These are phyloP conservation scores for Senecio squalidus DNA, from an alignment of 140 eudicot genomes.

Conservation along the genomic window DNA sequence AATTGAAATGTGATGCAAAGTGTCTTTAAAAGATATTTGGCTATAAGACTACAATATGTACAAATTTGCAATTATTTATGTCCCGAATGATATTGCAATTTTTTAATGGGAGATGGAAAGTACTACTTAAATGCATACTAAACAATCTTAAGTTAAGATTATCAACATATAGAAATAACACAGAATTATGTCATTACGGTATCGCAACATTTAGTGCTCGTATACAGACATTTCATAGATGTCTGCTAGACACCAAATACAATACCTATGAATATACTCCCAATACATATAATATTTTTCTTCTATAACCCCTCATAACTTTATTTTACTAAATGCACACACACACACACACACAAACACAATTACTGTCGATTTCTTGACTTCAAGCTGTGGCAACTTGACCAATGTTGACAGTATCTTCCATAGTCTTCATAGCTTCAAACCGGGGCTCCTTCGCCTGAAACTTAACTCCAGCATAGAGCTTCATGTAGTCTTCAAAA, in stretches of 20 bases:
- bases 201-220: slow-evolving; percentile 12
- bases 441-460: slow-evolving; percentile 94
- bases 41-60: neutral
- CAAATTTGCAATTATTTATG: neutral
- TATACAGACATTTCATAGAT: slow-evolving; percentile 14
- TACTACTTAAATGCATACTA: neutral
- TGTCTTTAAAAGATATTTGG: neutral
- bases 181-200: slow-evolving; percentile 19
- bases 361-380: neutral
- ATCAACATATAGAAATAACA: slow-evolving; percentile 7
- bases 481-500: slow-evolving; percentile 96
- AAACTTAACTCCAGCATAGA: slow-evolving; percentile 72
- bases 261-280: slow-evolving; percentile 15
- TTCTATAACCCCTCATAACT: neutral
- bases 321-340: slow-evolving; percentile 17
- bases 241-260: slow-evolving; percentile 19
- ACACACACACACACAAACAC: slow-evolving; percentile 17
- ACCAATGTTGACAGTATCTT: slow-evolving; percentile 25
- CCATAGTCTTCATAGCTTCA: slow-evolving; percentile 75
- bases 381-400: slow-evolving; percentile 56
- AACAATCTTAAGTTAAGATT: slow-evolving; percentile 1
- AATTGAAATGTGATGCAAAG: neutral
- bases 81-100: neutral
- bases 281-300: slow-evolving; percentile 5
- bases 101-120: neutral